Evolutionary conservation across 1,284 basidiomycete genomes (phyloP).

Genomic region (Heterobasidion occidentale): DNA sequence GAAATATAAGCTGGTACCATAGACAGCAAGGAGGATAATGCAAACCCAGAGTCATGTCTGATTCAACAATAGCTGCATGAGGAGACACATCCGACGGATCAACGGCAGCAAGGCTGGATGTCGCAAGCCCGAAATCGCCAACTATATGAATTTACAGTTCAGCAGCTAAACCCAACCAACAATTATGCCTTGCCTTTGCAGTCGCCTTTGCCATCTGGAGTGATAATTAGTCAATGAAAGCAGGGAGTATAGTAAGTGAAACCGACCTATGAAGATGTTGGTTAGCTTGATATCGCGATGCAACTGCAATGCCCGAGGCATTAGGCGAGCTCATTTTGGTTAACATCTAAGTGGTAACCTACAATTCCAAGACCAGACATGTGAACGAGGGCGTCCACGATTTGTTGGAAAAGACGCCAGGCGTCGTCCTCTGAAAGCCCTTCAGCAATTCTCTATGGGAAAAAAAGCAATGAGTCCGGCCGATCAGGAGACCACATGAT

Average conservation of each 20-base stretch:
- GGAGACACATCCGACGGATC: slow-evolving; percentile 60
- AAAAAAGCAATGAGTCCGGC: background rate
- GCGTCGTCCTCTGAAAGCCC: slow-evolving; percentile 78
- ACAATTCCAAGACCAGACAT: slow-evolving; percentile 86
- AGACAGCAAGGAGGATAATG: background rate
- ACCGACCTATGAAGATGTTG: slow-evolving; percentile 83
- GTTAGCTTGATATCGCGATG: slow-evolving; percentile 92
- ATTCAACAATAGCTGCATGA: slow-evolving; percentile 34
- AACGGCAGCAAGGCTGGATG: slow-evolving; percentile 71
- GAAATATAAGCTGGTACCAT: slow-evolving; percentile 2
- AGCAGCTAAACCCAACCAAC: background rate
- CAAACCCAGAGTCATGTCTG: slow-evolving; percentile 70
- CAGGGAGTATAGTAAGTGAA: background rate
- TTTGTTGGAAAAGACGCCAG: slow-evolving; percentile 88
- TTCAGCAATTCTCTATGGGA: slow-evolving; percentile 67
- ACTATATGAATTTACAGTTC: slow-evolving; percentile 29
- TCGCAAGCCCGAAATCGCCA: slow-evolving; percentile 91
- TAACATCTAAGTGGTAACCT: slow-evolving; percentile 13
- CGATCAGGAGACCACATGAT: background rate
- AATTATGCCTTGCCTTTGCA: slow-evolving; percentile 59
- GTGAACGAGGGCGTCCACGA: slow-evolving; percentile 89
- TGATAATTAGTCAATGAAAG: background rate
- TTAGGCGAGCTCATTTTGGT: background rate
- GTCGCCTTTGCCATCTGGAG: slow-evolving; percentile 76
- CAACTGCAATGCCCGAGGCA: slow-evolving; percentile 33